phyloP scores from a whole-genome alignment of 2,329 filamentous ascomycete species.

The Fusarium metavorans region DNA sequence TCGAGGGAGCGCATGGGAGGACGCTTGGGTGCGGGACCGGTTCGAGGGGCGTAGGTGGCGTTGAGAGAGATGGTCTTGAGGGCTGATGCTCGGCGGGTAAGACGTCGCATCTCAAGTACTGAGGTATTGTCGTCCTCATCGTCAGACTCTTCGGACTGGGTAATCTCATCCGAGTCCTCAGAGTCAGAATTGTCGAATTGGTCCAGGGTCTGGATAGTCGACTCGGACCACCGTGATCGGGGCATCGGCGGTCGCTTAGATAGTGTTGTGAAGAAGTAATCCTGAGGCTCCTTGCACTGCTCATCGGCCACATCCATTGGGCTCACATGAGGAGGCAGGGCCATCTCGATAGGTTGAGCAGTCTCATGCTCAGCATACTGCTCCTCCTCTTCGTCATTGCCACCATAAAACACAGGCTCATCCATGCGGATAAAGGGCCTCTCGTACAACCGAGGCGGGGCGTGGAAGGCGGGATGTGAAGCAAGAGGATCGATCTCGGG shows the following conservation, averaged over 20 bases:
- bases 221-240: conserved; percentile 58
- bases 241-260: conserved; percentile 48
- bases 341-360: conserved; percentile 46
- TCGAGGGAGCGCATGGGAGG: conserved; percentile 55
- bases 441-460: conserved; percentile 53
- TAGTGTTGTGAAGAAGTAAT: conserved; percentile 51
- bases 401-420: conserved; percentile 46
- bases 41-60: conserved; percentile 48
- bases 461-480: conserved; percentile 51
- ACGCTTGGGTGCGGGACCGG: conserved; percentile 44
- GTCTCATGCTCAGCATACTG: conserved; percentile 43
- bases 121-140: conserved; percentile 40
- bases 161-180: conserved; percentile 36
- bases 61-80: conserved; percentile 48
- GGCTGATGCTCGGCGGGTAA: conserved; percentile 37
- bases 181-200: conserved; percentile 34
- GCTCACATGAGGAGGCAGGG: conserved; percentile 47
- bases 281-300: conserved; percentile 43
- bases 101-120: conserved; percentile 43
- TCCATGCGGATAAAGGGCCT: conserved; percentile 49
- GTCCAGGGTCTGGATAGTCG: conserved; percentile 51
- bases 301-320: conserved; percentile 41
- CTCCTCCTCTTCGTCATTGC: conserved; percentile 41
- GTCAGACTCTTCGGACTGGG: conserved; percentile 39
- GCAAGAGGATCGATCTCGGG: conserved; percentile 50